Conservation (phyloP, 768 basidiomycete genomes). For the Auricularia heimuer region DNA sequence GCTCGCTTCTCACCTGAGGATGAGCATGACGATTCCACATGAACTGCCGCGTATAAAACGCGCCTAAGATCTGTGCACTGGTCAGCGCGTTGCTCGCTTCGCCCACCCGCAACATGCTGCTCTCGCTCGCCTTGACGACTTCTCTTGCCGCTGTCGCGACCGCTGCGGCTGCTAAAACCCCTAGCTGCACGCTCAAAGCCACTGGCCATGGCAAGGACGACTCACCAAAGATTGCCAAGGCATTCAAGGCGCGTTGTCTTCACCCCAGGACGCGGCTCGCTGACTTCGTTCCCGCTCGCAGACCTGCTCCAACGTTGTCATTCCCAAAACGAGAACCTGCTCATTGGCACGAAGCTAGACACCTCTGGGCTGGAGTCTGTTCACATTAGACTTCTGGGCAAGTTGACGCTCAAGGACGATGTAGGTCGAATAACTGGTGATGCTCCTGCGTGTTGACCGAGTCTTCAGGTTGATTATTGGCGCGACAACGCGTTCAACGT, state of each 20-base stretch:
- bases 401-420: neutral
- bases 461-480: neutral
- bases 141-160: neutral
- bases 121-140: neutral
- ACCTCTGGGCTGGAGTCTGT: neutral
- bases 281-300: neutral
- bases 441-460: too few relatives aligned
- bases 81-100: too few relatives aligned
- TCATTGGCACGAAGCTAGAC: neutral
- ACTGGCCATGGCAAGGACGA: neutral
- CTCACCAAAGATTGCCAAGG: neutral
- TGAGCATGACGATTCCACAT: too few relatives aligned
- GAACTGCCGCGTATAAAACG: too few relatives aligned
- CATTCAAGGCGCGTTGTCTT: neutral
- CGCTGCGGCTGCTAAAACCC: neutral
- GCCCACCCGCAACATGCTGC: neutral
- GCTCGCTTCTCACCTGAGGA: too few relatives aligned
- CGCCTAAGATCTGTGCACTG: too few relatives aligned
- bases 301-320: neutral
- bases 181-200: neutral
- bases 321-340: neutral
- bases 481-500: constrained; percentile 2
- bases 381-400: neutral
- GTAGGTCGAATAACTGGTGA: neutral
- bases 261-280: neutral